These are phyloP conservation scores for Calonectria pseudoturangicola DNA, from an alignment of 2,329 filamentous ascomycete species.

Conservation along the genomic window DNA sequence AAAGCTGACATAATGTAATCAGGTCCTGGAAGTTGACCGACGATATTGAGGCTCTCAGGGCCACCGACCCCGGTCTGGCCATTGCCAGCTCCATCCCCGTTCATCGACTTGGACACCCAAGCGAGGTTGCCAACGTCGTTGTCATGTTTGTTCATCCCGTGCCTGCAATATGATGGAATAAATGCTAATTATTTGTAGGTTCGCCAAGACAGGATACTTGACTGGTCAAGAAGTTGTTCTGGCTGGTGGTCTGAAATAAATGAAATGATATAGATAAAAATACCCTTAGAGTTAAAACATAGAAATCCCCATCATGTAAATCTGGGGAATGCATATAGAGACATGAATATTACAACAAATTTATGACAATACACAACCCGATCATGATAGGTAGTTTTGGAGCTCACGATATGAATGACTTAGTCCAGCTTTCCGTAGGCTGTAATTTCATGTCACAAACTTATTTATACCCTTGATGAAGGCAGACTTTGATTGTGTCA, in stretches of 20 bases:
- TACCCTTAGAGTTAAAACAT: not conserved
- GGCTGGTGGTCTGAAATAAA: constrained; percentile 35
- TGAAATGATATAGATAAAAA: not conserved
- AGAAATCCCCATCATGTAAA: not conserved
- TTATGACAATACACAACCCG: not conserved
- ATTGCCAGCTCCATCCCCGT: constrained; percentile 60
- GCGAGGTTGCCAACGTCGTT: constrained; percentile 60
- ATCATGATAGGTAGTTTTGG: not conserved
- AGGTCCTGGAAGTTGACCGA: constrained; percentile 57
- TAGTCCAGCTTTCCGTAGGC: no score
- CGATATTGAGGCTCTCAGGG: constrained; percentile 55
- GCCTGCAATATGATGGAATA: not conserved
- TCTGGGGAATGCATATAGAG: constrained; percentile 1
- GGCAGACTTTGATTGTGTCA: no score
- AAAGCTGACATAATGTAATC: not conserved
- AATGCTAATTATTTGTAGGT: constrained; percentile 17
- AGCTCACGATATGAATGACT: no score
- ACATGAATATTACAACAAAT: not conserved
- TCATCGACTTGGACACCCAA: constrained; percentile 57
- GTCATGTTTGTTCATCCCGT: constrained; percentile 54
- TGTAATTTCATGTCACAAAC: no score
- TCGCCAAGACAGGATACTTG: constrained; percentile 33
- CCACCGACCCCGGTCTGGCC: constrained; percentile 58
- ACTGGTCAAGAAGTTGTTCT: constrained; percentile 35
- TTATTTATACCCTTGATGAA: no score